A percentile compares a stretch with the other conserved stretches of the same genome.
Evolutionary conservation across 257 asterid species (phyloP).

Genomic region (Ajuga chamaepitys): DNA sequence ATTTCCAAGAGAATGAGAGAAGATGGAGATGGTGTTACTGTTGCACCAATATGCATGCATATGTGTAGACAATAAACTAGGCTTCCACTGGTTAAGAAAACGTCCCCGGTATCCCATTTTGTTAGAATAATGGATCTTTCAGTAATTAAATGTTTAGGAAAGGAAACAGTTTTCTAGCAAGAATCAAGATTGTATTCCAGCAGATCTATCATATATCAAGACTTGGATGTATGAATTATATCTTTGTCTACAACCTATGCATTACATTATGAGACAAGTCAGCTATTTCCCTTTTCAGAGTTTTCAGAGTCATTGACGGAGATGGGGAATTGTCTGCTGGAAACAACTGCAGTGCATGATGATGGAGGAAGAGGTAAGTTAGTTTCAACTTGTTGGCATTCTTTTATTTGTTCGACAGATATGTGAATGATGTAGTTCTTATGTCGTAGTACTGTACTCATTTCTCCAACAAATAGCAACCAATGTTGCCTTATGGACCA

Average conservation of each 20-base stretch:
- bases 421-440: neutral
- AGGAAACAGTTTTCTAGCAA: neutral
- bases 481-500: neutral
- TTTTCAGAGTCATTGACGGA: constrained; percentile 85
- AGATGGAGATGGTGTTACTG: neutral
- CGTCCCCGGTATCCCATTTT: neutral
- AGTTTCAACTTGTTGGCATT: constrained; percentile 9
- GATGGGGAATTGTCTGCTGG: constrained; percentile 83
- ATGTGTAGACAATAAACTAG: neutral
- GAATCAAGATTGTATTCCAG: neutral
- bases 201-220: neutral
- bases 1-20: neutral
- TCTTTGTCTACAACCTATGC: neutral
- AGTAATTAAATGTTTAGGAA: neutral
- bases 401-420: constrained; percentile 9
- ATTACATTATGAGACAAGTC: neutral
- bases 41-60: neutral
- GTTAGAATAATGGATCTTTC: neutral
- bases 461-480: neutral
- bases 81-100: neutral
- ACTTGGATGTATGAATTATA: neutral
- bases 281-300: constrained; percentile 40
- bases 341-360: constrained; percentile 58
- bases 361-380: constrained; percentile 72
- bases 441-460: neutral